Evolutionary conservation across 2,329 filamentous ascomycete species (phyloP).

Genomic region (Mycosphaerella sp.): DNA sequence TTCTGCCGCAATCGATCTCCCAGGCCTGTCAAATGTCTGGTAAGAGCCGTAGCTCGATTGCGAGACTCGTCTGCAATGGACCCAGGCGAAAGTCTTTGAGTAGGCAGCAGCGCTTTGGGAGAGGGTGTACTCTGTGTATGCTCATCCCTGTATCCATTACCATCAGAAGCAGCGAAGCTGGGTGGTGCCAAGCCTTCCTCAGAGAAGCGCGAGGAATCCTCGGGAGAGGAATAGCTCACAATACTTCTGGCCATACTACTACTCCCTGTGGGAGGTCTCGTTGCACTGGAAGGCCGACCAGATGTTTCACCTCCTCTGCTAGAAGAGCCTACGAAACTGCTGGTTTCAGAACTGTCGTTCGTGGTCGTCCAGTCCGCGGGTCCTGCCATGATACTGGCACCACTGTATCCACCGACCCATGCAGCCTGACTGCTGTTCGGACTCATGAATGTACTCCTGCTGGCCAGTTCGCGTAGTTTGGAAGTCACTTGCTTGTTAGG

Average conservation of each 20-base stretch:
- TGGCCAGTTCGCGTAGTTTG: constrained; percentile 77
- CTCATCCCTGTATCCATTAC: background rate
- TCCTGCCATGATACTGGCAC: constrained; percentile 5
- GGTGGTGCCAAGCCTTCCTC: constrained; percentile 1
- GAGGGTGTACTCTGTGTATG: constrained; percentile 2
- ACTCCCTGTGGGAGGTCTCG: constrained; percentile 14
- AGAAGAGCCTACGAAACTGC: constrained; percentile 23
- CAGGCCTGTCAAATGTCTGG: constrained; percentile 30
- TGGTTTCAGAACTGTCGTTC: constrained; percentile 22
- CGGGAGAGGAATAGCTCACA: constrained; percentile 19
- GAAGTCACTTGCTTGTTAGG: constrained; percentile 73
- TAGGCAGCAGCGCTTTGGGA: constrained; percentile 2
- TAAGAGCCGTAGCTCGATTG: constrained; percentile 26
- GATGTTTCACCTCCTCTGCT: constrained; percentile 17
- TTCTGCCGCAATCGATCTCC: constrained; percentile 27
- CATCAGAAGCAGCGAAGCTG: background rate
- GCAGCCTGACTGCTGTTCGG: constrained; percentile 14
- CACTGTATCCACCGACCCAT: constrained; percentile 6
- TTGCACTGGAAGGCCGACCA: constrained; percentile 27
- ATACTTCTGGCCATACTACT: constrained; percentile 28
- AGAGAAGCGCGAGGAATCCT: constrained; percentile 16
- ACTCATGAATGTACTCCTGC: constrained; percentile 59
- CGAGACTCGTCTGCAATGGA: constrained; percentile 12
- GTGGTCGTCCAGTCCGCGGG: constrained; percentile 19
- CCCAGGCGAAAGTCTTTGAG: background rate